phyloP scores from a whole-genome alignment of 805 yeast genomes.

The Saccharomyces jurei region DNA sequence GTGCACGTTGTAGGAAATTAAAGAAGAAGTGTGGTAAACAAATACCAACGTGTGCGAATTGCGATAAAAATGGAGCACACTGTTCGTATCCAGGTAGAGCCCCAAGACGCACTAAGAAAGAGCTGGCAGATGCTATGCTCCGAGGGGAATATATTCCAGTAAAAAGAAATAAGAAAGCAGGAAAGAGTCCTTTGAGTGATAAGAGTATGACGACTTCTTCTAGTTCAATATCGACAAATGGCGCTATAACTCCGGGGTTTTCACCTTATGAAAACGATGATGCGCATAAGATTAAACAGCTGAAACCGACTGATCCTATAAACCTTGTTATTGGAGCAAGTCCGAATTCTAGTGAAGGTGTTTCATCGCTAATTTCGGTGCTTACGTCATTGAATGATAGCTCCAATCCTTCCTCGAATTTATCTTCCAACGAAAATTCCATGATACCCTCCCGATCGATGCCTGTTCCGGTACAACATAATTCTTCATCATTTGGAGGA shows the following conservation, averaged over 20 bases:
- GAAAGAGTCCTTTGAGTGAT: neutral
- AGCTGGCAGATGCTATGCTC: constrained; percentile 18
- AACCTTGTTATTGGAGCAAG: neutral
- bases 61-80: constrained; percentile 27
- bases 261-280: neutral
- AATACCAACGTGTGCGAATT: constrained; percentile 37
- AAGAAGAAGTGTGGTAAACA: constrained; percentile 44
- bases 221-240: neutral
- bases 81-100: constrained; percentile 41
- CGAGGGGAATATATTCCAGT: constrained; percentile 19
- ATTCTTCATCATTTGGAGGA: neutral
- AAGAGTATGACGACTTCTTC: neutral
- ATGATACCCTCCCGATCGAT: neutral
- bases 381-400: constrained; percentile 6
- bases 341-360: constrained; percentile 4
- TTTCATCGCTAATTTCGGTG: constrained; percentile 14
- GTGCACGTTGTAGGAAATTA: constrained; percentile 40
- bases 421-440: neutral
- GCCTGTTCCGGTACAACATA: neutral
- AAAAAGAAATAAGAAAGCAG: constrained; percentile 5
- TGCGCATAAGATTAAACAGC: neutral
- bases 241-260: neutral
- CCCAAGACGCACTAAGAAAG: constrained; percentile 33
- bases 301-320: neutral
- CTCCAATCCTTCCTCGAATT: neutral